Evolutionary conservation across 225 moss, liverwort and hornwort genomes (phyloP).

Genomic region (Pleurozium schreberi): DNA sequence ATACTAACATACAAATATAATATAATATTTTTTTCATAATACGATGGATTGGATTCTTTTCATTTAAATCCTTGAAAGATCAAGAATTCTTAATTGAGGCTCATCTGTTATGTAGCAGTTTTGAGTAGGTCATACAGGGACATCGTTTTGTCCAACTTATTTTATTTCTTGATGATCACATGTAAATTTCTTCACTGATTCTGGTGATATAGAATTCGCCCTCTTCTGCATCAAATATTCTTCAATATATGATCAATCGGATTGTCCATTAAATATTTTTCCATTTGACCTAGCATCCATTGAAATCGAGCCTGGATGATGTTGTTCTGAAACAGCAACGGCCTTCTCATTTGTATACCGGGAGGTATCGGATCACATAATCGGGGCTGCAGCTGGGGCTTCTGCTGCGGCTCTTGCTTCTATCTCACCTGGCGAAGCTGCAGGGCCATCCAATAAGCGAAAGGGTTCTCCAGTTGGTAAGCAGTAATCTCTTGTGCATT

Average conservation of each 20-base stretch:
- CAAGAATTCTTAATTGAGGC: neutral
- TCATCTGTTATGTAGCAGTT: neutral
- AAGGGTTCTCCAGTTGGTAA: constrained; percentile 60
- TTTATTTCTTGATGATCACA: neutral
- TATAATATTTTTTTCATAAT: neutral
- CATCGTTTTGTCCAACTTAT: neutral
- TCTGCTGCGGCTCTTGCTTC: neutral
- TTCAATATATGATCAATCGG: neutral
- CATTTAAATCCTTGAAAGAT: neutral
- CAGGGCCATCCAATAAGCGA: constrained; percentile 49
- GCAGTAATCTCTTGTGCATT: neutral
- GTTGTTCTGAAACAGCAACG: constrained; percentile 32
- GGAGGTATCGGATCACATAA: constrained; percentile 29
- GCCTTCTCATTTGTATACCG: constrained; percentile 83
- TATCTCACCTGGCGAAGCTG: constrained; percentile 21
- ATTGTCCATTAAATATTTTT: neutral
- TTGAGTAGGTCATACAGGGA: neutral
- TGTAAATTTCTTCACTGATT: neutral
- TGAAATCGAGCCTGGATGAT: neutral
- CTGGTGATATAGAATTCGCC: neutral
- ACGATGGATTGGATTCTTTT: neutral
- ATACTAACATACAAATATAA: no score
- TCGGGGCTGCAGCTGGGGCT: neutral
- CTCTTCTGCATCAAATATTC: neutral
- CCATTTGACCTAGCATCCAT: neutral